These are phyloP conservation scores for Volvariella surrecta DNA, from an alignment of 1,284 basidiomycete species.

Conservation along the genomic window DNA sequence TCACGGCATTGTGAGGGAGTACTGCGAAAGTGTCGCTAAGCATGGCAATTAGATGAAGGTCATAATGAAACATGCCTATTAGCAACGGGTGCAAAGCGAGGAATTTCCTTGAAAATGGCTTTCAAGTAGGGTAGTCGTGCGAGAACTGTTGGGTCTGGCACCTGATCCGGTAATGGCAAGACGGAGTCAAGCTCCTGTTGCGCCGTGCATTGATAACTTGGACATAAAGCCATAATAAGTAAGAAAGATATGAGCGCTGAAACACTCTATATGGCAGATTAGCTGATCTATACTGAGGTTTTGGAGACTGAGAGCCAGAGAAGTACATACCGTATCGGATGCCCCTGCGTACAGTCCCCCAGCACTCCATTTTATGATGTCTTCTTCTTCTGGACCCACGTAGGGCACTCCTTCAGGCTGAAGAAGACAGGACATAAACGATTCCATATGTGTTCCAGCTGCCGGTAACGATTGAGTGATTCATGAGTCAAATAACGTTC, in stretches of 20 bases:
- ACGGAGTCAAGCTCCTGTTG: conserved; percentile 36
- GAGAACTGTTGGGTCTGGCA: conserved; percentile 32
- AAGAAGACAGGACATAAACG: conserved; percentile 27
- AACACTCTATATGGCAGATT: conserved; percentile 28
- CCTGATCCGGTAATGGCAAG: conserved; percentile 18
- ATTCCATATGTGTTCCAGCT: conserved; percentile 20
- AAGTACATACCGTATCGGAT: conserved; percentile 29
- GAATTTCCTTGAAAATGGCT: conserved; percentile 43
- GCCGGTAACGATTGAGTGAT: conserved; percentile 11
- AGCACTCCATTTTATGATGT: conserved; percentile 34
- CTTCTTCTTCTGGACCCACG: conserved; percentile 24
- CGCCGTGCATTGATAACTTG: conserved; percentile 30
- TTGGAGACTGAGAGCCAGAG: neutral
- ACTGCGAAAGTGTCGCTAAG: conserved; percentile 16
- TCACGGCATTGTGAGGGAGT: conserved; percentile 31
- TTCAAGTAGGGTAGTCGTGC: conserved; percentile 33
- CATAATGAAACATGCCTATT: conserved; percentile 30
- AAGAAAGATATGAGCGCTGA: conserved; percentile 36
- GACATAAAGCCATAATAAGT: conserved; percentile 42
- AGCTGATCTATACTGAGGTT: neutral
- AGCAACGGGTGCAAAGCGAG: conserved; percentile 39
- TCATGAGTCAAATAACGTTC: neutral
- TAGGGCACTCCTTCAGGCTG: conserved; percentile 14
- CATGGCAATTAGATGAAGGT: neutral
- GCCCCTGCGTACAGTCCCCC: conserved; percentile 35